Conservation (phyloP, 495 filamentous ascomycete species). For the Lichina pygmaea region DNA sequence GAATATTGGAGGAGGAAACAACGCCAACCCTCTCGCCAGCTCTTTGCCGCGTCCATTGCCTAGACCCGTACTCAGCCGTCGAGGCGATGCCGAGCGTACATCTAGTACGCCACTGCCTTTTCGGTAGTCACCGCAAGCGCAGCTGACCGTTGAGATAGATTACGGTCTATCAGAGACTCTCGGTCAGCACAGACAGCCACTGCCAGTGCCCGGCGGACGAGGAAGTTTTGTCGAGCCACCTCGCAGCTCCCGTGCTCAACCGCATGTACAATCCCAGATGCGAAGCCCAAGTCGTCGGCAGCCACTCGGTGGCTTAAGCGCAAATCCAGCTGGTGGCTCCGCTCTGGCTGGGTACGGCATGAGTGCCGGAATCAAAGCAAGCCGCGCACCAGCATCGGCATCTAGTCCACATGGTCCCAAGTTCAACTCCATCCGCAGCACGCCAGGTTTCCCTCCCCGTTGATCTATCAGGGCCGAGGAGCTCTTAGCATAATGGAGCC, state of each 20-base stretch:
- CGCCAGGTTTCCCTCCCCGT: too few relatives aligned
- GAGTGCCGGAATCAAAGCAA: constrained; percentile 20
- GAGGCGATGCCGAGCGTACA: too few relatives aligned
- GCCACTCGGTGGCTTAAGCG: constrained; percentile 7
- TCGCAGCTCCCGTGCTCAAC: neutral
- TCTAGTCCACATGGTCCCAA: neutral
- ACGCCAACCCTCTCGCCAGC: too few relatives aligned
- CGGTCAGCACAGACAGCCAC: neutral
- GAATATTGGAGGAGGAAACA: too few relatives aligned
- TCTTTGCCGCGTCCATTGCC: too few relatives aligned
- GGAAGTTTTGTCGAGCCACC: neutral
- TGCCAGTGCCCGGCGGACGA: neutral
- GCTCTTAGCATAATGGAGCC: too few relatives aligned
- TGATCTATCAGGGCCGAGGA: too few relatives aligned
- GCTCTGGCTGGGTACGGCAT: constrained; percentile 17
- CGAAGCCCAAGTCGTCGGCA: constrained; percentile 10
- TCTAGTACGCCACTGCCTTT: too few relatives aligned
- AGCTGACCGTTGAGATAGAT: too few relatives aligned
- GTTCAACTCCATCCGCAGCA: too few relatives aligned
- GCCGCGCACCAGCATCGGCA: neutral
- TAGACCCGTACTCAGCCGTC: too few relatives aligned
- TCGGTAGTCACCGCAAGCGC: too few relatives aligned
- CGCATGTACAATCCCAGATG: neutral
- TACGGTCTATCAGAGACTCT: neutral
- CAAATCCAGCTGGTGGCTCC: constrained; percentile 7